phyloP scores from a whole-genome alignment of 164 flowering plant genomes.

The Dillenia suffruticosa region DNA sequence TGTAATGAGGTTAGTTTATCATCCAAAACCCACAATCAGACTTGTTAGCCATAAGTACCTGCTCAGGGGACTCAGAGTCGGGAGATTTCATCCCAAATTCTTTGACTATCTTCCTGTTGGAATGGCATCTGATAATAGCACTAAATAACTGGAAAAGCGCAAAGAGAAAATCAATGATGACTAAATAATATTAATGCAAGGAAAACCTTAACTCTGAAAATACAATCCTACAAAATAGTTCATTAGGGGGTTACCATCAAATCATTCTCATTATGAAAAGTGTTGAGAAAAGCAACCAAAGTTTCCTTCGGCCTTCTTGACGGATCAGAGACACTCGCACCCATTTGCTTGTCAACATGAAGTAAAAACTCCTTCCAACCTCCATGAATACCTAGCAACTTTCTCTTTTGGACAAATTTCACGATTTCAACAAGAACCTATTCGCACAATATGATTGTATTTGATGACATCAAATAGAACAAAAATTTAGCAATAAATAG shows the following conservation, averaged over 20 bases:
- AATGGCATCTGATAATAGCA: slow-evolving; percentile 26
- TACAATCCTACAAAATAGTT: not conserved
- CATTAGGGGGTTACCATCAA: slow-evolving; percentile 32
- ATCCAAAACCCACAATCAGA: too few species aligned
- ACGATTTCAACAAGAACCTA: slow-evolving; percentile 74
- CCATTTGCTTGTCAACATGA: slow-evolving; percentile 48
- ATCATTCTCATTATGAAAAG: slow-evolving; percentile 55
- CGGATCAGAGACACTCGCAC: slow-evolving; percentile 69
- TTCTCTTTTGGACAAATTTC: slow-evolving; percentile 58
- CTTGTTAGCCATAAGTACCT: slow-evolving; percentile 30
- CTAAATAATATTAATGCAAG: not conserved
- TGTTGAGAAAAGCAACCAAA: slow-evolving; percentile 59
- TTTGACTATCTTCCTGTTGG: slow-evolving; percentile 33
- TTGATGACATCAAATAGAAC: not conserved
- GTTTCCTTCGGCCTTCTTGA: slow-evolving; percentile 47
- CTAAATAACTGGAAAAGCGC: slow-evolving; percentile 36
- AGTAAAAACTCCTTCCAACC: slow-evolving; percentile 75
- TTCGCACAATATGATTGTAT: not conserved
- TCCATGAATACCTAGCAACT: slow-evolving; percentile 62
- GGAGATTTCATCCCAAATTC: slow-evolving; percentile 22
- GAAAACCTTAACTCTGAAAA: not conserved
- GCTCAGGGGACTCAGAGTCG: slow-evolving; percentile 53
- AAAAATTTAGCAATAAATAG: not conserved
- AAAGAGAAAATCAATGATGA: not conserved
- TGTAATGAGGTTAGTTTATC: too few species aligned